Evolutionary conservation across 2,329 filamentous ascomycete species (phyloP), one percentile per base, ranked within the genome.

Genomic region (Didymella glomerata): DNA sequence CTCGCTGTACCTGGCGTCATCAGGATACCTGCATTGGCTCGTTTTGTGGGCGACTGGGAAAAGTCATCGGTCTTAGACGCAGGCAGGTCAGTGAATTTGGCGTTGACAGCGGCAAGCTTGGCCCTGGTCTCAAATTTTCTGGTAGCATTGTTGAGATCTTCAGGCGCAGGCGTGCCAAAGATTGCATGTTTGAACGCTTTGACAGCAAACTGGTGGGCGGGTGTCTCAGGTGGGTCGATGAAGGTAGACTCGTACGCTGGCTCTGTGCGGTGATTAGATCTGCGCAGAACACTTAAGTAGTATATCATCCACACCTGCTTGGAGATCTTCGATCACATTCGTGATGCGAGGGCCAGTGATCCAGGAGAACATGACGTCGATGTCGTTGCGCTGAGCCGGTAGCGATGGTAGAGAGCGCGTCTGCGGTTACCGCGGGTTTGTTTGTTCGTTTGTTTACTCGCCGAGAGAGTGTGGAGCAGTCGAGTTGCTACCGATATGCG

Each of bases 121-220:
- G 66, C 64, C 50, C 70, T 73, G 47, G 68, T 71, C 40, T 68
- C 68, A 13, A 62, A 57, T 34, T 67, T 70, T 57, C 69, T 72
- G 1, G 59, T 56, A 13, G 59, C 52, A 24, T 69, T 64, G 30
- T 62, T 69, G 34, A 65, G 76, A 28, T 84, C 80, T 40, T 82
- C 78, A 11, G 82, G 82, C 22, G 83, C 82, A 14, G 87, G 87
- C 0, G 87, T 89, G 25, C 86, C 86, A 75, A 88, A 89, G 55
- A 90, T 76, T 42, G 86, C 85, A 61, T 86, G 85, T 68, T 86
- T 87, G 75, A 89, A 87, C 16, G 88, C 88, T 68, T 87, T 87
- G 55, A 88, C 84, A 18, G 87, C 87, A 71, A 90, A 90, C 22
- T 89, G 81, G 46, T 86, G 86, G 46, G 86, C 87, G 9, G 88